Conservation (phyloP, 805 yeast species). For the Wickerhamomyces silvicola region DNA sequence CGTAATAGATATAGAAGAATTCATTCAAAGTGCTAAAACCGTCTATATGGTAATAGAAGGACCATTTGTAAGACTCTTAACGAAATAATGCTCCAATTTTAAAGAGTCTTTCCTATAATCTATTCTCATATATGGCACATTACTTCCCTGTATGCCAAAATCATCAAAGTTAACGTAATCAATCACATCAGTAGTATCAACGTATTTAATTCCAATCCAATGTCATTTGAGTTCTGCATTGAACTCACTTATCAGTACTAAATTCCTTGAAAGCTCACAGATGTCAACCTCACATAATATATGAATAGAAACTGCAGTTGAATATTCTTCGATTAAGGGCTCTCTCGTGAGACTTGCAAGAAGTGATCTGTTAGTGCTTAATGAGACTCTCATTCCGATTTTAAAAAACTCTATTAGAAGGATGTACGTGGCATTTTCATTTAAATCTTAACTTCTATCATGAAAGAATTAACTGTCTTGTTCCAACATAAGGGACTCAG, state of each 20-base stretch:
- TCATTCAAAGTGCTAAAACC: too few relatives aligned
- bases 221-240: slow-evolving; percentile 18
- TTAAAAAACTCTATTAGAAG: slow-evolving; percentile 20
- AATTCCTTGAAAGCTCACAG: slow-evolving; percentile 22
- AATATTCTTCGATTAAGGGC: slow-evolving; percentile 24
- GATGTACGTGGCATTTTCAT: slow-evolving; percentile 16
- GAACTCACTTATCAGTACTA: slow-evolving; percentile 22
- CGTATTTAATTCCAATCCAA: slow-evolving; percentile 23
- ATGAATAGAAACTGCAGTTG: slow-evolving; percentile 21
- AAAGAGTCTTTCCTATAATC: slow-evolving; percentile 19
- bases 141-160: slow-evolving; percentile 19
- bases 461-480: slow-evolving; percentile 19
- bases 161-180: slow-evolving; percentile 18
- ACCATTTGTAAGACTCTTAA: slow-evolving; percentile 1
- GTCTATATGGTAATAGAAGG: neutral
- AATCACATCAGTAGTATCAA: slow-evolving; percentile 1
- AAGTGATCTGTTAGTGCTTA: slow-evolving; percentile 21
- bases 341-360: slow-evolving; percentile 22
- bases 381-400: slow-evolving; percentile 18
- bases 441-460: slow-evolving; percentile 9
- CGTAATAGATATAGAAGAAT: too few relatives aligned
- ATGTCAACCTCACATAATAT: slow-evolving; percentile 21
- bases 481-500: slow-evolving; percentile 25
- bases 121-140: slow-evolving; percentile 23
- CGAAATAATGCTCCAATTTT: slow-evolving; percentile 14